phyloP scores from a whole-genome alignment of 1,284 basidiomycete species.

The Pisolithus thermaeus region DNA sequence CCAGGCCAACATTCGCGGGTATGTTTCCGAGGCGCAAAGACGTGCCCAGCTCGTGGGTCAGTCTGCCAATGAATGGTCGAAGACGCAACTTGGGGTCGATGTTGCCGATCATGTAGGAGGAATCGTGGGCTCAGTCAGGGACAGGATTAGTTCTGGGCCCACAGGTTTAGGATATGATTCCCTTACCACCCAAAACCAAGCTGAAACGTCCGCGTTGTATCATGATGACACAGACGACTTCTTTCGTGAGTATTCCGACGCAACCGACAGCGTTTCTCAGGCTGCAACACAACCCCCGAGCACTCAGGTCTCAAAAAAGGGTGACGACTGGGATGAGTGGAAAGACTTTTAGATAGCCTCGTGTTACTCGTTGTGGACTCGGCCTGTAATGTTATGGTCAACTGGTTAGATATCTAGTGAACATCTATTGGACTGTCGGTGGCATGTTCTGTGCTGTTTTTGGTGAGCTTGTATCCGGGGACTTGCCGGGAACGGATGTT shows the following conservation, averaged over 20 bases:
- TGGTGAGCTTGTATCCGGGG: background rate
- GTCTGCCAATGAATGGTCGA: constrained; percentile 68
- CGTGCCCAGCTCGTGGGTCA: constrained; percentile 52
- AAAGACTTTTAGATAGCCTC: constrained; percentile 55
- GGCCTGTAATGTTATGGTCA: background rate
- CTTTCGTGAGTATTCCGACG: constrained; percentile 46
- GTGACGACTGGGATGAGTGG: constrained; percentile 70
- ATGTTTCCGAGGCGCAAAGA: constrained; percentile 63
- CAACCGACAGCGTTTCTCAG: constrained; percentile 17
- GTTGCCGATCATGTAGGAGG: constrained; percentile 66
- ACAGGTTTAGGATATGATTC: constrained; percentile 50
- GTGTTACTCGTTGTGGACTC: background rate
- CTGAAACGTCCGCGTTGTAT: constrained; percentile 53
- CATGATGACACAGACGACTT: constrained; percentile 47
- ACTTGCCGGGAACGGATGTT: background rate
- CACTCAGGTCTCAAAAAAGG: constrained; percentile 34
- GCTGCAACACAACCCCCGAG: constrained; percentile 18
- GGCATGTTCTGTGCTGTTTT: no score
- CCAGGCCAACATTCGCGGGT: constrained; percentile 64
- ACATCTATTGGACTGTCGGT: background rate
- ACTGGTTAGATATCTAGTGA: background rate
- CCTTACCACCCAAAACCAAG: constrained; percentile 41
- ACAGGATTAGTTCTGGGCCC: constrained; percentile 40
- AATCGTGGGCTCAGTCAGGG: constrained; percentile 52
- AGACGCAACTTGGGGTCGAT: constrained; percentile 70